Percentiles rank a stretch among this genome's conserved stretches.
phyloP scores from a whole-genome alignment of 345 rosid genomes.

The Moricandia moricandioides region DNA sequence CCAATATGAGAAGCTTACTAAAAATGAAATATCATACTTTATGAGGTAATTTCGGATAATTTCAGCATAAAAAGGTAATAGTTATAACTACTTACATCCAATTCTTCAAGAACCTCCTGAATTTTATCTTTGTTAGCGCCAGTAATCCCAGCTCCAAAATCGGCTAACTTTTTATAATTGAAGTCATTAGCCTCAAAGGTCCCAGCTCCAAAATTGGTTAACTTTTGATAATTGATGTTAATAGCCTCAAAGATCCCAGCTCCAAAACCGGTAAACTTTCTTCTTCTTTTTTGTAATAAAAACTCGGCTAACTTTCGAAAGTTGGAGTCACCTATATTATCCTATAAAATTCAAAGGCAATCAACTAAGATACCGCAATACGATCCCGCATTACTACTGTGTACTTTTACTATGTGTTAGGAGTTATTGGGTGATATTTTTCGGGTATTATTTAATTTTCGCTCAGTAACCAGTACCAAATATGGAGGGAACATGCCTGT shows the following conservation, averaged over 20 bases:
- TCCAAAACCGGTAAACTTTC: background rate
- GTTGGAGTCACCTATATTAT: background rate
- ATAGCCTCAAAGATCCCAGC: background rate
- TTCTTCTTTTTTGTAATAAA: background rate
- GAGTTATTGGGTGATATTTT: background rate
- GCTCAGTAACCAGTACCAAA: background rate
- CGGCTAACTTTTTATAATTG: background rate
- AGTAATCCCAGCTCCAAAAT: background rate
- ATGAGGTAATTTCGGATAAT: background rate
- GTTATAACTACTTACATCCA: slow-evolving; percentile 63
- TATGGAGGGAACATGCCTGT: background rate
- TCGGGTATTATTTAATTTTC: background rate
- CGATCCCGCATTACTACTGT: background rate
- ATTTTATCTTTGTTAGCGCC: slow-evolving; percentile 65
- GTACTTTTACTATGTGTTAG: background rate
- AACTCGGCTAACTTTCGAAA: background rate
- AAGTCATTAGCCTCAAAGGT: background rate
- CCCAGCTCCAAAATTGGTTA: background rate
- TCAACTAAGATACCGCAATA: background rate
- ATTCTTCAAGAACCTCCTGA: slow-evolving; percentile 85
- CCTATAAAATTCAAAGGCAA: background rate
- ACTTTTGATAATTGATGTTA: background rate
- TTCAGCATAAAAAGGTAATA: slow-evolving; percentile 10
- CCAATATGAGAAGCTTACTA: slow-evolving; percentile 7
- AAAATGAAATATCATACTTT: background rate